Evolutionary conservation across 2,329 filamentous ascomycete genomes (phyloP), one percentile per base, ranked within the genome.

Genomic region (Penicillium paneum): DNA sequence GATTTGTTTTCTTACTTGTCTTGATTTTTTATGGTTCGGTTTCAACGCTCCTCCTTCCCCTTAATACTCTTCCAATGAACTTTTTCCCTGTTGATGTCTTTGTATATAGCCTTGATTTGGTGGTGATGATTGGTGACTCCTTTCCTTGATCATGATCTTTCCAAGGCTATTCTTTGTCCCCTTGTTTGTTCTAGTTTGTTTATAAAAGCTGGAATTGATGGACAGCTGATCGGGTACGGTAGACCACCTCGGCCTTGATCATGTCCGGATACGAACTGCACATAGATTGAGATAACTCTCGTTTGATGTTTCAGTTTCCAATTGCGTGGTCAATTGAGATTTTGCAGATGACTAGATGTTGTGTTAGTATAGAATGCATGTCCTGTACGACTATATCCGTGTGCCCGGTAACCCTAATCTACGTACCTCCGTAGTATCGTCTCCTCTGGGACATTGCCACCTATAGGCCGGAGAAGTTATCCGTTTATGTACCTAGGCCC

Each of bases 21-120:
- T 7, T 35, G 29, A 26, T 35, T 21, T 31, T 21, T 44, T 35
- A 15, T 52, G 36, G 36, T 43, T 50, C n/a, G 36, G 40, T 35
- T 44, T 29, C 32, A 36, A 43, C 26, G 36, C 34, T 53, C 29
- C 29, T 34, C 28, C 17, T 48, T 28, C 28, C 26, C 50, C 46
- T 48, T 52, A 58, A 56, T 56, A 54, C 42, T 53, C 49, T n/a
- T 35, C 38, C 54, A 58, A 54, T 52, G 49, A 54, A 43, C 36
- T 41, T 49, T 39, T 53, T 24, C 54, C 51, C 26, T 11, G 42
- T 40, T 48, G 21, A 52, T 40, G 17, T 38, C 19, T 49, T 41
- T 34, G 38, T 44, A 15, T 50, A 5, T 36, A 17, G 38, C 17
- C 17, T 29, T 44, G 36, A 32, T 24, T 36, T 36, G 44, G 7